phyloP scores from a whole-genome alignment of 1,139 yeast genomes.

The Yamadazyma membranifaciens region DNA sequence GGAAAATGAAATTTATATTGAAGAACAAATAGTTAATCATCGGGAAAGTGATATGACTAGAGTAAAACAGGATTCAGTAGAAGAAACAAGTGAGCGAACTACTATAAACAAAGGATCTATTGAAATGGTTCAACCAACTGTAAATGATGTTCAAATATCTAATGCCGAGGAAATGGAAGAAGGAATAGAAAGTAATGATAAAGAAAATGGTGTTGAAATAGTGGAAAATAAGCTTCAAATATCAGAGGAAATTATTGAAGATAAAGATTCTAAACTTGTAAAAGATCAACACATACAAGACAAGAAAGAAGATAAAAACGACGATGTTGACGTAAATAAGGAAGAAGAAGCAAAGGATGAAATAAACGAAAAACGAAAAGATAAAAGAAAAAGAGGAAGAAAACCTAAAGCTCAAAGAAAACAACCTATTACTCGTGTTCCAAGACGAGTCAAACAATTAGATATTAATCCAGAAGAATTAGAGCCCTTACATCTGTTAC shows the following conservation, averaged over 20 bases:
- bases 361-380: not conserved
- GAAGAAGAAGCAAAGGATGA: not conserved
- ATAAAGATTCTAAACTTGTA: not conserved
- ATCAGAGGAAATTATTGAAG: not conserved
- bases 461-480: conserved; percentile 20
- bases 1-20: no score
- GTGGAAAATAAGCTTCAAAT: not conserved
- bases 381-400: not conserved
- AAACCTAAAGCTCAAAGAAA: not conserved
- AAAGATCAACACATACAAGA: conserved; percentile 1
- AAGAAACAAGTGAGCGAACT: not conserved
- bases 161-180: not conserved
- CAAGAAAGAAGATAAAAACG: not conserved
- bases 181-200: not conserved
- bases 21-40: no score
- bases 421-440: not conserved
- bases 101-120: not conserved
- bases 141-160: not conserved
- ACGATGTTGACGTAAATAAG: conserved; percentile 1
- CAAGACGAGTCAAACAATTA: conserved; percentile 18
- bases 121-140: not conserved
- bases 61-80: not conserved
- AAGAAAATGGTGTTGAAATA: not conserved
- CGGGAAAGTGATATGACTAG: conserved; percentile 7
- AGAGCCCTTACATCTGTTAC: conserved; percentile 20